Percentiles rank a stretch among this genome's conserved stretches.
Evolutionary conservation across 257 asterid genomes (phyloP).

Genomic region (Anisodus acutangulus): DNA sequence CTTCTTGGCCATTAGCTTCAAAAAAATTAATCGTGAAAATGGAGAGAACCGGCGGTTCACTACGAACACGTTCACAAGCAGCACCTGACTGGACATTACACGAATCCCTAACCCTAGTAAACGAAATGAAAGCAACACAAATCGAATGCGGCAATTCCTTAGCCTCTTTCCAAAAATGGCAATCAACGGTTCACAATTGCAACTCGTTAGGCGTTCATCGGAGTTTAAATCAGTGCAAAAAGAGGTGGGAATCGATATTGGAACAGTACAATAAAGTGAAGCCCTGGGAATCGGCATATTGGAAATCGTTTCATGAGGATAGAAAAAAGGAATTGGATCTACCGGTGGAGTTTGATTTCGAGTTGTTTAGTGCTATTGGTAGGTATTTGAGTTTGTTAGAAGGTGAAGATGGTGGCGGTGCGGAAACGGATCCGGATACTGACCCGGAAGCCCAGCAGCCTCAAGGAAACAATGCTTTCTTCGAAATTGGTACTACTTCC

Average conservation of each 20-base stretch:
- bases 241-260: slow-evolving; percentile 53
- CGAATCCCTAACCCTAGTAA: slow-evolving; percentile 65
- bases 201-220: slow-evolving; percentile 65
- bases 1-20: neutral
- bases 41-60: slow-evolving; percentile 44
- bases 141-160: slow-evolving; percentile 74
- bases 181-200: slow-evolving; percentile 86
- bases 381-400: slow-evolving; percentile 42
- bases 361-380: slow-evolving; percentile 61
- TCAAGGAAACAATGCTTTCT: slow-evolving; percentile 38
- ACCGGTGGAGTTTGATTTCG: slow-evolving; percentile 35
- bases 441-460: slow-evolving; percentile 57
- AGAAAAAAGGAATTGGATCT: slow-evolving; percentile 26
- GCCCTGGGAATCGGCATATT: slow-evolving; percentile 39
- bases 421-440: slow-evolving; percentile 66
- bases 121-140: slow-evolving; percentile 77
- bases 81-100: slow-evolving; percentile 54
- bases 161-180: slow-evolving; percentile 94
- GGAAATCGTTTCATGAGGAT: slow-evolving; percentile 38
- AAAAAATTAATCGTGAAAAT: slow-evolving; percentile 32
- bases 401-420: slow-evolving; percentile 41
- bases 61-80: slow-evolving; percentile 43
- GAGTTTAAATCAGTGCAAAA: slow-evolving; percentile 81
- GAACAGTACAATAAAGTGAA: slow-evolving; percentile 51
- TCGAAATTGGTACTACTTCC: slow-evolving; percentile 49